A percentile compares a stretch with the other conserved stretches of the same genome.
Evolutionary conservation across 345 rosid species (phyloP).

Genomic region (Populus ilicifolia): DNA sequence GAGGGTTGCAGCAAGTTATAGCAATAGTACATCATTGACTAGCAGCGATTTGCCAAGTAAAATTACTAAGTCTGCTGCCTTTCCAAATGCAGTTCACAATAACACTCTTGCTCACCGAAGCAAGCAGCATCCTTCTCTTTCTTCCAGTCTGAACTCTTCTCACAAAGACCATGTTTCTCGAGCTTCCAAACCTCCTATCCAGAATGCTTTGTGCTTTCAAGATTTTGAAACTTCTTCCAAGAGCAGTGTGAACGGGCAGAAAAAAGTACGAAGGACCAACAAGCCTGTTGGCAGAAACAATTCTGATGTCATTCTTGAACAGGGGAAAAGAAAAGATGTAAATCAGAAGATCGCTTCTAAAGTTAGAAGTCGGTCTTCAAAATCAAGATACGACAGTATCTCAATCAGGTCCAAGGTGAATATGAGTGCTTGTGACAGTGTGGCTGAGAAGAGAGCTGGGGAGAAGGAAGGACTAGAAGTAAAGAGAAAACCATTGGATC

Average conservation of each 20-base stretch:
- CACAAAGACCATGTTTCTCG: slow-evolving; percentile 33
- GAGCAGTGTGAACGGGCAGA: slow-evolving; percentile 34
- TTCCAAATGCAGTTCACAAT: slow-evolving; percentile 24
- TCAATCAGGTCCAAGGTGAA: slow-evolving; percentile 13
- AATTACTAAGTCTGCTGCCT: slow-evolving; percentile 27
- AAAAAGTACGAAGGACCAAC: slow-evolving; percentile 26
- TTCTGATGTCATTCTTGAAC: slow-evolving; percentile 14
- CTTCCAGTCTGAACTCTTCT: slow-evolving; percentile 24
- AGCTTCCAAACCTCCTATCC: slow-evolving; percentile 35
- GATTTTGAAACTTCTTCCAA: slow-evolving; percentile 44
- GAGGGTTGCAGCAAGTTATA: slow-evolving; percentile 31
- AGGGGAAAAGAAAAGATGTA: slow-evolving; percentile 16
- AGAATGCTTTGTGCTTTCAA: slow-evolving; percentile 30
- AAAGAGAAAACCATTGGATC: slow-evolving; percentile 12
- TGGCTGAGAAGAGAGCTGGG: slow-evolving; percentile 13
- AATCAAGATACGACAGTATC: slow-evolving; percentile 9
- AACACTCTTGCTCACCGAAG: slow-evolving; percentile 24
- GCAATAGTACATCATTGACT: slow-evolving; percentile 30
- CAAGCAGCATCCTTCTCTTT: slow-evolving; percentile 18
- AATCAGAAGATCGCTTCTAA: slow-evolving; percentile 20
- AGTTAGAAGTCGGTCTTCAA: slow-evolving; percentile 12
- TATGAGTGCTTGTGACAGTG: slow-evolving; percentile 13
- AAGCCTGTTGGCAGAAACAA: slow-evolving; percentile 26
- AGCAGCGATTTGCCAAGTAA: slow-evolving; percentile 20
- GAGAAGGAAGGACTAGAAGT: slow-evolving; percentile 10